Evolutionary conservation across 192 early-diverging fungal species (phyloP).

Genomic region (Rhizophagus prolifer): DNA sequence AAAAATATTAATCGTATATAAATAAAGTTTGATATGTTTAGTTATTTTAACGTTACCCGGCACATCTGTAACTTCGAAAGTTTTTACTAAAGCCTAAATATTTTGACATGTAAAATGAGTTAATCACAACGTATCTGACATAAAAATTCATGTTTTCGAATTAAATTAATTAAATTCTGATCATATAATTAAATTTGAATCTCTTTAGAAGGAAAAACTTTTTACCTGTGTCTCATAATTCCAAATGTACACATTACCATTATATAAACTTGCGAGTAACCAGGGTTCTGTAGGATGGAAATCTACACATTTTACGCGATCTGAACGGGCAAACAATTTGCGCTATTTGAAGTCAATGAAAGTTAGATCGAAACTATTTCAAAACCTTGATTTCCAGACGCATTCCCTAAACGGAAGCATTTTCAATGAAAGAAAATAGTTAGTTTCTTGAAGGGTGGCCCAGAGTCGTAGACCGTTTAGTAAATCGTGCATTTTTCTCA

Average conservation of each 20-base stretch:
- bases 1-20: not conserved
- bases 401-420: slow-evolving; percentile 41
- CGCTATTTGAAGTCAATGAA: slow-evolving; percentile 37
- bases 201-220: not conserved
- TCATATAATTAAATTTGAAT: not conserved
- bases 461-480: not conserved
- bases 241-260: slow-evolving; percentile 95
- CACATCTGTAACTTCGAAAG: slow-evolving; percentile 93
- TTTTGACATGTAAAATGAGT: not conserved
- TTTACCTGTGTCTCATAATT: slow-evolving; percentile 95
- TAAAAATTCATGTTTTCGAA: not conserved
- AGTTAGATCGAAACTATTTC: not conserved
- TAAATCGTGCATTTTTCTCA: not conserved
- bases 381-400: slow-evolving; percentile 55
- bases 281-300: slow-evolving; percentile 99
- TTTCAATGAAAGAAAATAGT: not conserved
- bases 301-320: slow-evolving; percentile 97
- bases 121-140: not conserved
- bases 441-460: not conserved
- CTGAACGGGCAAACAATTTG: slow-evolving; percentile 74
- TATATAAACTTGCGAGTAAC: slow-evolving; percentile 95
- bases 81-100: slow-evolving; percentile 88
- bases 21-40: not conserved
- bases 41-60: slow-evolving; percentile 59
- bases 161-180: not conserved